Evolutionary conservation across 495 filamentous ascomycete species (phyloP).

Genomic region (Pyrenopolyporus hunteri): DNA sequence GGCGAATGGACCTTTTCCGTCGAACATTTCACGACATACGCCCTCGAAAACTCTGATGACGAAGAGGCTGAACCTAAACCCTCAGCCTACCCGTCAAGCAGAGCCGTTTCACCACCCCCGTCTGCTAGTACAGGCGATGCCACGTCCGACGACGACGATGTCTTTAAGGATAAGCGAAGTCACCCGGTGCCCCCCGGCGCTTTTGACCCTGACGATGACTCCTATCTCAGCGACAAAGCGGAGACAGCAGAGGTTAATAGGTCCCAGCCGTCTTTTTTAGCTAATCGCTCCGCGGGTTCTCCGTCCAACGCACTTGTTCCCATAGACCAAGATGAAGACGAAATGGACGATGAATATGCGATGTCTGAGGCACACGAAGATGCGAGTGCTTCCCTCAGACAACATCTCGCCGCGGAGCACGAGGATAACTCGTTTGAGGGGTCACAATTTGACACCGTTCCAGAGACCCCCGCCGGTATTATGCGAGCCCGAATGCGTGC

Average conservation of each 20-base stretch:
- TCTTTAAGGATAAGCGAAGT: slow-evolving; percentile 77
- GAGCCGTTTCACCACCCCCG: not conserved
- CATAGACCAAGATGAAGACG: slow-evolving; percentile 65
- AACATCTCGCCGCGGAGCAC: slow-evolving; percentile 71
- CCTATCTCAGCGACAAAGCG: slow-evolving; percentile 57
- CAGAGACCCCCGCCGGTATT: slow-evolving; percentile 58
- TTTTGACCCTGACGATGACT: slow-evolving; percentile 65
- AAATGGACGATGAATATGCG: slow-evolving; percentile 73
- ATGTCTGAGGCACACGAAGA: slow-evolving; percentile 75
- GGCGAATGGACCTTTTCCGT: slow-evolving; percentile 92
- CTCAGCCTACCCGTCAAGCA: not conserved
- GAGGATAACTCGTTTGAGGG: slow-evolving; percentile 51
- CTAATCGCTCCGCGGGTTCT: slow-evolving; percentile 83
- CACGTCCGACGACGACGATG: slow-evolving; percentile 68
- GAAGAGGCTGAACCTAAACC: slow-evolving; percentile 66
- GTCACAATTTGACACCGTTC: slow-evolving; percentile 45
- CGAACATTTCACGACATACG: slow-evolving; percentile 94
- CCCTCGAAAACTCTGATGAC: slow-evolving; percentile 78
- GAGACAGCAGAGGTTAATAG: slow-evolving; percentile 38
- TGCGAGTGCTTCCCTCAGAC: slow-evolving; percentile 72
- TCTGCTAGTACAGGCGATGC: slow-evolving; percentile 18
- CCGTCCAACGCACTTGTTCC: slow-evolving; percentile 69
- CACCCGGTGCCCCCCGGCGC: slow-evolving; percentile 74
- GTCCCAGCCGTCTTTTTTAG: slow-evolving; percentile 83
- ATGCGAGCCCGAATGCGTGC: slow-evolving; percentile 62